These are phyloP conservation scores for Parachlorella kessleri DNA, from an alignment of 139 green algal species.

Conservation along the genomic window DNA sequence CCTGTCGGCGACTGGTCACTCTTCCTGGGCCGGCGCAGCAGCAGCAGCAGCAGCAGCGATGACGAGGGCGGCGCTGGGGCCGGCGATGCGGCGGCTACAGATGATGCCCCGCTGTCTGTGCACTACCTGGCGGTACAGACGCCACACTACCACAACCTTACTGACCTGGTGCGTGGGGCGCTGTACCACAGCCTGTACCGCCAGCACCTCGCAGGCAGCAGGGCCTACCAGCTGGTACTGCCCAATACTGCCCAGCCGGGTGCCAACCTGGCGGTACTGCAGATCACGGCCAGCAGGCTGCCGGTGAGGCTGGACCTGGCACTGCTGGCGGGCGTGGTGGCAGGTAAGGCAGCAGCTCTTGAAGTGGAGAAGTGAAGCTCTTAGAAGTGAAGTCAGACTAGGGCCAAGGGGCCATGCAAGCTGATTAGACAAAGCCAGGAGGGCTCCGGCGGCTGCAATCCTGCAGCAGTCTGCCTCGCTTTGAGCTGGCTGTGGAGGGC, in stretches of 20 bases:
- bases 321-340: background rate
- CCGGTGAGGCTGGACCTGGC: slow-evolving; percentile 48
- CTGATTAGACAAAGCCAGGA: too few species aligned
- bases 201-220: slow-evolving; percentile 7
- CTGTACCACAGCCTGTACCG: slow-evolving; percentile 15
- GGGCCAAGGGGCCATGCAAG: too few species aligned
- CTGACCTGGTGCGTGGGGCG: slow-evolving; percentile 39
- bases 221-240: slow-evolving; percentile 35
- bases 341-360: background rate
- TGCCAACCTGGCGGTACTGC: slow-evolving; percentile 67
- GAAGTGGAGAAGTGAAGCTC: too few species aligned
- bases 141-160: slow-evolving; percentile 66
- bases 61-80: background rate
- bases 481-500: too few species aligned
- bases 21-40: background rate
- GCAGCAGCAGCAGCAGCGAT: background rate
- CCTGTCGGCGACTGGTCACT: slow-evolving; percentile 24
- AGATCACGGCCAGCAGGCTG: slow-evolving; percentile 62
- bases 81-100: background rate
- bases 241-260: slow-evolving; percentile 49
- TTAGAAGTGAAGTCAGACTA: too few species aligned
- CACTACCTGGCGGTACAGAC: slow-evolving; percentile 29
- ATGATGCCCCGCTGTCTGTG: background rate
- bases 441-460: too few species aligned
- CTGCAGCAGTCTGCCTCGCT: too few species aligned